Base-by-base conservation (phyloP, 2,329 filamentous ascomycete species). In the Dactylellina drechsleri region DNA sequence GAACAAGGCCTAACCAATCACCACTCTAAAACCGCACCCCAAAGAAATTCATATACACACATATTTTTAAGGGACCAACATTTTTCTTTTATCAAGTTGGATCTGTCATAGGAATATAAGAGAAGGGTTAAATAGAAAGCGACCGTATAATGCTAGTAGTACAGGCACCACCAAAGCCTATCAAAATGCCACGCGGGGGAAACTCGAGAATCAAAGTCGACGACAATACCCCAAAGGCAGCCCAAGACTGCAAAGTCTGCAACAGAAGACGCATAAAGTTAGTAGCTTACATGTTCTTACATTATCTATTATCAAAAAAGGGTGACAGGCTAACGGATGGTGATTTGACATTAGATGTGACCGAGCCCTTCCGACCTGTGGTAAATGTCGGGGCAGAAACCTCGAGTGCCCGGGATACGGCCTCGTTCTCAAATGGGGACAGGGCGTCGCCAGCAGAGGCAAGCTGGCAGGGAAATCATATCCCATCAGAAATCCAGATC, bases 361-460 rank as follows among this genome's bases (percentile, higher is more conserved):
- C 47, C 60, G 68, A 23, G 68, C 68, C 50, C 49, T 73, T 18
- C 68, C 68, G 31, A 73, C 68, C 3, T 73, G 68, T 57, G 68
- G 68, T 28, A 73, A 73, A 53, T 73, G 68, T 56, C 47, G 68
- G 66, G 68, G 68, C 50, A 73, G 68, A 31, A 66, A 66, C 45
- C 68, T 73, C 72, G 66, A 77, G 23, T 77, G 76, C 54, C 61
- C 66, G 12, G 76, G 76, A 45, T 77, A 77, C 36, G 52, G 60
- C 23, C 72, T 70, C 20, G 71, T 71, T 45, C 71, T 77, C 28
- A 74, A 75, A 28, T 77, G 76, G 76, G 76, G 65, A 43, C 73
- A 77, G 36, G 76, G 70, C 13, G 66, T 77, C 28, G 76, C 76
- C 61, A 76, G 71, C 31, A 60, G 76, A 56, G 76, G 76, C 23